Conservation (phyloP, 441 rosid species). For the Geranium incanum region DNA sequence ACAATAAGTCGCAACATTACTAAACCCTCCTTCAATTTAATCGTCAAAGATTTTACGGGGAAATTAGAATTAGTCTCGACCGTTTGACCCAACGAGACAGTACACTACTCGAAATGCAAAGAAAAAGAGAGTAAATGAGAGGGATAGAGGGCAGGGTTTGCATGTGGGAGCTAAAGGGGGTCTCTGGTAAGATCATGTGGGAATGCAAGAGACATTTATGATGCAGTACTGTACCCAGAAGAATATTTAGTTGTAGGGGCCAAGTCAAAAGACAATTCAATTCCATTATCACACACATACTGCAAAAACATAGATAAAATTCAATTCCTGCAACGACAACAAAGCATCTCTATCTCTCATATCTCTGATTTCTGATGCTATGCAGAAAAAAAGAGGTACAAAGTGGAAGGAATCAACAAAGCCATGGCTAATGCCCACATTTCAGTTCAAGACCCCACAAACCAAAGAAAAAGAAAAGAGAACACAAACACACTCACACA, state of each 20-base stretch:
- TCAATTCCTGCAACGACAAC: background rate
- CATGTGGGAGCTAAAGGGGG: background rate
- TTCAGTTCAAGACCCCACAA: slow-evolving; percentile 23
- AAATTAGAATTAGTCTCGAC: no score
- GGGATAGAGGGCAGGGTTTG: background rate
- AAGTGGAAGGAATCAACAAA: slow-evolving; percentile 33
- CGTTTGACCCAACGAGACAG: background rate
- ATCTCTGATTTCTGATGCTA: background rate
- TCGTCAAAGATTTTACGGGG: no score
- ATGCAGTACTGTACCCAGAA: background rate
- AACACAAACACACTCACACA: slow-evolving; percentile 6
- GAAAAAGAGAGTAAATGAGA: background rate
- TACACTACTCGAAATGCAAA: background rate
- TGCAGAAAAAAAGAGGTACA: slow-evolving; percentile 25
- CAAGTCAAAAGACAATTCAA: slow-evolving; percentile 12
- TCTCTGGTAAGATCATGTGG: background rate
- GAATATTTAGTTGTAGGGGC: background rate
- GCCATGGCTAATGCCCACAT: slow-evolving; percentile 17
- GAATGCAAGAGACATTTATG: slow-evolving; percentile 5
- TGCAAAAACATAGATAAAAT: no score
- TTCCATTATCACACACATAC: background rate
- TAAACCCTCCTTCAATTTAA: no score
- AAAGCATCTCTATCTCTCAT: background rate
- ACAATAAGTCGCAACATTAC: no score
- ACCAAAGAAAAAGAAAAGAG: slow-evolving; percentile 34